Base-by-base conservation (phyloP, 148 eudicot species). In the Camellia japonica region DNA sequence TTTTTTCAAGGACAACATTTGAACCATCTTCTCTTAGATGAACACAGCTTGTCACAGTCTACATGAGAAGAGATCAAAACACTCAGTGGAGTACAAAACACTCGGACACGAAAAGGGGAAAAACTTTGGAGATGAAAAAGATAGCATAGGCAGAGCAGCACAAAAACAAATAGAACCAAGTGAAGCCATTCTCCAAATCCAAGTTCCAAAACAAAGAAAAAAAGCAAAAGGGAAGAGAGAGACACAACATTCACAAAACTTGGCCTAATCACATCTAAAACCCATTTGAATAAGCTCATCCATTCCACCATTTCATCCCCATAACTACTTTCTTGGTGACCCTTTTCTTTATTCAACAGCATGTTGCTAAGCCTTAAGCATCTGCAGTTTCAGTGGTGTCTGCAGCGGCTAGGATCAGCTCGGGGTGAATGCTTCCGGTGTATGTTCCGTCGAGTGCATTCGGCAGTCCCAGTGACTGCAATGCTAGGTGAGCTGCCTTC, bases 401-500 rank as follows among this genome's bases (percentile, higher is more conserved):
- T 54, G 82, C 87, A 16, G 93, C 78, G 38, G 97, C 97, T 77
- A 92, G 81, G 42, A 84, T 71, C 52, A 92, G 79, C 83, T 90
- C 94, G 0, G 93, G 92, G 44, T 87, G 86, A 42, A 81, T 52
- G 74, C 46, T 87, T 47, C 87, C 97, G 0, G 55, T 72, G 10
- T 8, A 76, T 7, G 90, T 61, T 41, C 90, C 97, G 65, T 89
- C 96, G 64, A 95, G 58, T 1, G 96, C 93, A 44, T 93, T 95
- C 19, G 94, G 93, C 8, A 83, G 92, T 23, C 98, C 98, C 82
- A 95, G 83, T 18, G 97, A 86, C 89, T 83, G 87, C 89, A 95
- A 82, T 0, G 97, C 97, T 84, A 95, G 82, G 74, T 95, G 98
- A 60, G 97, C 98, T 11, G 98, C 98, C 86, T 95, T 95, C 82